phyloP scores from a whole-genome alignment of 2,329 filamentous ascomycete species.

The Monosporascus sp. region DNA sequence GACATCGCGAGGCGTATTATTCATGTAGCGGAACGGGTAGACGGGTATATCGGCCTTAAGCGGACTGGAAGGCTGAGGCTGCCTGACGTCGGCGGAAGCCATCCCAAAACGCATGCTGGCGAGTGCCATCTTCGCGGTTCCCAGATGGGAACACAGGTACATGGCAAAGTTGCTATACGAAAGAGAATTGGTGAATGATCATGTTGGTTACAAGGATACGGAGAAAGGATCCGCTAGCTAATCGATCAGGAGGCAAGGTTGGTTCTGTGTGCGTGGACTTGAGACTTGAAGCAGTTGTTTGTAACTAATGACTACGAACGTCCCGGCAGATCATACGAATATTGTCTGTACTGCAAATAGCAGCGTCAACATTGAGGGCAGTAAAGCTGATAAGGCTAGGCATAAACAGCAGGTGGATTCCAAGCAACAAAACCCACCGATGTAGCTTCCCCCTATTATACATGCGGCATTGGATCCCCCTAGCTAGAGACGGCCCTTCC shows the following conservation, averaged over 20 bases:
- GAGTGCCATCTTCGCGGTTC: constrained; percentile 7
- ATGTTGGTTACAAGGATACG: too few species aligned
- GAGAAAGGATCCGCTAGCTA: too few species aligned
- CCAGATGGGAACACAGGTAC: constrained; percentile 2
- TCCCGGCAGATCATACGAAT: background rate
- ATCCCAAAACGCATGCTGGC: background rate
- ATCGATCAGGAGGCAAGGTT: too few species aligned
- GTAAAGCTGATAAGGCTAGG: background rate
- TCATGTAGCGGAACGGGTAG: constrained; percentile 1
- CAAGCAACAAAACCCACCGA: too few species aligned
- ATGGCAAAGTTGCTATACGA: background rate
- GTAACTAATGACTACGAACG: too few species aligned
- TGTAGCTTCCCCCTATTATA: background rate
- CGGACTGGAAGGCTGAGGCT: background rate
- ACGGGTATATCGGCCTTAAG: constrained; percentile 12
- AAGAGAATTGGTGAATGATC: too few species aligned
- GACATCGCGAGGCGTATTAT: constrained; percentile 3
- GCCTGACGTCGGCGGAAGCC: background rate
- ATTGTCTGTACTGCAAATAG: background rate
- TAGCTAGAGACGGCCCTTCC: background rate
- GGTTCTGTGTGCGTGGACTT: too few species aligned
- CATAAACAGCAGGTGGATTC: too few species aligned
- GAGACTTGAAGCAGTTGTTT: too few species aligned
- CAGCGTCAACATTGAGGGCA: background rate
- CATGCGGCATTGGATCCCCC: background rate